Base-by-base conservation (phyloP, 2,329 filamentous ascomycete species). In the Xylariales sp. region DNA sequence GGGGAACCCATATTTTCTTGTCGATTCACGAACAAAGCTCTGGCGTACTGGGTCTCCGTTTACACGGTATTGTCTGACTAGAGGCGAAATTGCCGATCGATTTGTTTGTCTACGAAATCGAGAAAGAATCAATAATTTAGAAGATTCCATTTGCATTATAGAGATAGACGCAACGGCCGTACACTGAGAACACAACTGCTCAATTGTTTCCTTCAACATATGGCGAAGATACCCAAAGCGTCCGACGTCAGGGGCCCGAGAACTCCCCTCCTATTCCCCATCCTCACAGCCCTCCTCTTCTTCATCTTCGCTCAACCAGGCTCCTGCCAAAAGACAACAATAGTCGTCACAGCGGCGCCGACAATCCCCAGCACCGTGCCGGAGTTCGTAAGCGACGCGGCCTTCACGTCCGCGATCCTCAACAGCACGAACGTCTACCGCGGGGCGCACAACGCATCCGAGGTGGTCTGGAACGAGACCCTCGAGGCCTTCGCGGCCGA, bases 391-490 rank as follows among this genome's bases (percentile, higher is more conserved):
- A 68, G 77, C 62, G 72, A 75, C 54, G 66, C 72, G 36, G 68
- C 77, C 60, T 87, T 88, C 78, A 81, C 80, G 2, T 81, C 81
- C 14, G 84, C 87, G n/a, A 79, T 92, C 30, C 84, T 94, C 61
- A 85, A 87, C 76, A 85, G 84, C 72, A 92, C 89, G 45, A 93
- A 94, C 78, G 78, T 82, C 55, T 93, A 90, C 80, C 88, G 91
- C 28, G 69, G 72, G 6, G 79, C 88, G 68, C 89, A 93, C 80
- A 87, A 89, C 72, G 90, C 89, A 39, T 79, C 80, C 0, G 76
- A 79, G 0, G 75, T 93, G 3, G 68, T 72, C 3, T 94, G 91
- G 91, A 93, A 94, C 80, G 74, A 79, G 5, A 90, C 89, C 0
- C 83, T 91, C 6, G 73, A 86, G 1, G 73, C 77, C 3, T 89